A percentile compares a stretch with the other conserved stretches of the same genome.
phyloP scores from a whole-genome alignment of 495 filamentous ascomycete species.

The Podospora anserina region DNA sequence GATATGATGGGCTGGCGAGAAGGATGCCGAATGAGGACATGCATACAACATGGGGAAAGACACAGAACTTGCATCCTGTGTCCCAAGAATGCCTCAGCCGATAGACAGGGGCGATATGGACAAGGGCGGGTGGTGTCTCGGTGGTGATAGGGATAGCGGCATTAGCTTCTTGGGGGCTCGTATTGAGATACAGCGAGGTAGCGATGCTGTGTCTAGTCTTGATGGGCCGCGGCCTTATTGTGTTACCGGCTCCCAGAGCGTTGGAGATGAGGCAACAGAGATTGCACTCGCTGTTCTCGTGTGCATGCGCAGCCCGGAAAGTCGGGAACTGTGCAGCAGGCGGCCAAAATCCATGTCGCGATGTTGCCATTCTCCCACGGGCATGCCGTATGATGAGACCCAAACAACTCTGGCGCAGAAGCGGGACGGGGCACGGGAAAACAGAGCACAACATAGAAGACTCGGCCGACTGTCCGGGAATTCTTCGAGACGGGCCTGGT shows the following conservation, averaged over 20 bases:
- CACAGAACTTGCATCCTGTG: not conserved
- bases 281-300: not conserved
- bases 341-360: not conserved
- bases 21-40: slow-evolving; percentile 10
- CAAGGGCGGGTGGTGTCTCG: not conserved
- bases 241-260: slow-evolving; percentile 3
- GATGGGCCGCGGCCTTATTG: slow-evolving; percentile 5
- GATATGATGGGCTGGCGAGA: not conserved
- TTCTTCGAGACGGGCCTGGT: slow-evolving; percentile 13
- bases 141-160: slow-evolving; percentile 6
- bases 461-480: slow-evolving; percentile 29
- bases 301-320: slow-evolving; percentile 27
- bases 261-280: slow-evolving; percentile 8
- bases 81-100: not conserved
- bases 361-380: slow-evolving; percentile 5
- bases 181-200: slow-evolving; percentile 9
- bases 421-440: slow-evolving; percentile 5
- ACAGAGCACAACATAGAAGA: slow-evolving; percentile 23
- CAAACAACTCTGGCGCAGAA: slow-evolving; percentile 3
- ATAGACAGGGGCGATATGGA: slow-evolving; percentile 4
- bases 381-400: slow-evolving; percentile 4
- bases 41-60: not conserved
- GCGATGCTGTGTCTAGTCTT: slow-evolving; percentile 1
- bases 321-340: slow-evolving; percentile 24
- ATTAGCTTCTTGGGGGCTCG: slow-evolving; percentile 20